Percentiles rank a stretch among this genome's conserved stretches.
These are phyloP conservation scores for Tricholoma bakamatsutake DNA, from an alignment of 768 basidiomycete species.

Conservation along the genomic window DNA sequence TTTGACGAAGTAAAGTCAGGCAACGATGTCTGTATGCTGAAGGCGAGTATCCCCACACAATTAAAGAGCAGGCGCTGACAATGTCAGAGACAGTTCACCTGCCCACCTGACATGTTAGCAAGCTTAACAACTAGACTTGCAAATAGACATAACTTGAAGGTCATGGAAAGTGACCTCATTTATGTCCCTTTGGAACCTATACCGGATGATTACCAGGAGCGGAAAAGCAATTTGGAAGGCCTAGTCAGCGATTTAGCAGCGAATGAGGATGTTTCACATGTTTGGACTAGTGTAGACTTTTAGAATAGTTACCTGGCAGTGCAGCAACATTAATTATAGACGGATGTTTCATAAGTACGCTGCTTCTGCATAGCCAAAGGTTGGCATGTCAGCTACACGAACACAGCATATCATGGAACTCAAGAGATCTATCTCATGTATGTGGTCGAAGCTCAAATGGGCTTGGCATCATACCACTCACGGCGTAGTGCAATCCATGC, in stretches of 20 bases:
- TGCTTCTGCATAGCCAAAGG: too few relatives aligned
- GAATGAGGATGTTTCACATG: constrained; percentile 50
- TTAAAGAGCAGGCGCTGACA: not conserved
- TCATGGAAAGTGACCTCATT: constrained; percentile 45
- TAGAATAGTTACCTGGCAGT: not conserved
- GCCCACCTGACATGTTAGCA: constrained; percentile 34
- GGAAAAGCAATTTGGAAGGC: constrained; percentile 31
- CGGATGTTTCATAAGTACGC: too few relatives aligned
- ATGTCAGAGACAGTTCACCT: constrained; percentile 32
- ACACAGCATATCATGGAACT: too few relatives aligned
- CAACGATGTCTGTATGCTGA: not conserved
- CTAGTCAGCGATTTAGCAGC: constrained; percentile 51
- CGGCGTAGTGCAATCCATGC: constrained; percentile 35
- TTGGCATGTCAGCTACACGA: too few relatives aligned
- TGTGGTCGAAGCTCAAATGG: constrained; percentile 1
- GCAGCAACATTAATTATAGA: not conserved
- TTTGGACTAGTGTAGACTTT: constrained; percentile 29
- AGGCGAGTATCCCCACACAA: not conserved
- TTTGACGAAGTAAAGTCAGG: constrained; percentile 11
- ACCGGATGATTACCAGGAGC: constrained; percentile 32
- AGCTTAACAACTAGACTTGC: constrained; percentile 32
- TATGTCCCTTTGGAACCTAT: constrained; percentile 44
- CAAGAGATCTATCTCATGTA: too few relatives aligned
- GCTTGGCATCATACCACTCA: constrained; percentile 19
- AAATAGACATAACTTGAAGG: constrained; percentile 19